Evolutionary conservation across 345 rosid species (phyloP), one percentile per base, ranked within the genome.

Genomic region (Citrus mangshanensis): DNA sequence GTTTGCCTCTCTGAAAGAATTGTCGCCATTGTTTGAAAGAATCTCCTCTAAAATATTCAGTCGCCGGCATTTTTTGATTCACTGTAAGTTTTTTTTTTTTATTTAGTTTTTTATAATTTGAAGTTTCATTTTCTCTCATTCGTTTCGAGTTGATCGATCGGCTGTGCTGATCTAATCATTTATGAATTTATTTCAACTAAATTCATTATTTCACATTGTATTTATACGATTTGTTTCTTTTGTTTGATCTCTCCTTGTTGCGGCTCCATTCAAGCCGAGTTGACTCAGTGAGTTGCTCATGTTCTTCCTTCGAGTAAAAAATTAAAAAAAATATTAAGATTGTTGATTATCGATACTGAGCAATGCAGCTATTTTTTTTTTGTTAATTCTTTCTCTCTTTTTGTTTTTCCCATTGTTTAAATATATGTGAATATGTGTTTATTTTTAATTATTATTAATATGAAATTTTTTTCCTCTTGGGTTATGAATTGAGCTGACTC

Each of bases 51-150:
- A 14, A 14, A 46, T 63, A 62, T 62, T 75, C 63, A 54, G 65
- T 55, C 65, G 82, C 78, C 84, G 77, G 84, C 78, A 46, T 83
- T 81, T 58, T n/a, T 13, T 28, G 32, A 61, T 69, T 65, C 27
- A 66, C 49, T 51, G 87, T 77, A 64, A 80, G 77, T 62, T 71
- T 51, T 75, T 65, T 61, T 5, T 8, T 32, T 46, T 70, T 30
- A 30, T 34, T 21, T 2, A 6, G 0, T 46, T 12, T 49, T 49
- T 51, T 51, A 51, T 54, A 54, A 46, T 8, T n/a, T 14, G 2
- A n/a, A 60, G 14, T 58, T 77, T 30, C 13, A 30, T 40, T 64
- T 32, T 66, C 22, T 34, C 35, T 79, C 27, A 18, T 38, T 38
- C 35, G 46, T 46, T 46, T 24, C 6, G 58, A 16, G n/a, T 49